phyloP scores from a whole-genome alignment of 2,329 filamentous ascomycete genomes.

The Elsinoe necatrix region DNA sequence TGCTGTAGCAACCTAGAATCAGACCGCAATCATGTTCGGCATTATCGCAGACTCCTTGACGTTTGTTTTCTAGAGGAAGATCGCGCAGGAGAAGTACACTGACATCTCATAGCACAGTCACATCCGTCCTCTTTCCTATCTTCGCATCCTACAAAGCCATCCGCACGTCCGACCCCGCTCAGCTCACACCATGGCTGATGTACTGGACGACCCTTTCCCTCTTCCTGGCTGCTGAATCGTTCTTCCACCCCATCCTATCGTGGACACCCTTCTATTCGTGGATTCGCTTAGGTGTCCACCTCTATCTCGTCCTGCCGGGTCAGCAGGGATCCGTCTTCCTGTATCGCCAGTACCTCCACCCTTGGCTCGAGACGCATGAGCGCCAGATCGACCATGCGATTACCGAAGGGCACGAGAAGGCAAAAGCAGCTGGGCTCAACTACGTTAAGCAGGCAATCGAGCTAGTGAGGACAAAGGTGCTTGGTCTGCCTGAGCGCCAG shows the following conservation, averaged over 20 bases:
- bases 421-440: slow-evolving; percentile 65
- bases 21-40: slow-evolving; percentile 55
- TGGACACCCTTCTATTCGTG: slow-evolving; percentile 95
- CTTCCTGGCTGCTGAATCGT: slow-evolving; percentile 73
- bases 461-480: slow-evolving; percentile 61
- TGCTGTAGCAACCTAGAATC: neutral
- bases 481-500: slow-evolving; percentile 63
- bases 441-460: slow-evolving; percentile 40
- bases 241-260: slow-evolving; percentile 74
- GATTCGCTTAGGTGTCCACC: slow-evolving; percentile 74
- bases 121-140: slow-evolving; percentile 86
- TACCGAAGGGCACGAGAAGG: slow-evolving; percentile 66
- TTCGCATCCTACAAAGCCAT: slow-evolving; percentile 98
- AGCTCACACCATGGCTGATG: slow-evolving; percentile 96
- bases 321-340: slow-evolving; percentile 85
- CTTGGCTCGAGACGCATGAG: slow-evolving; percentile 82
- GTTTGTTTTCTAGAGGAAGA: slow-evolving; percentile 44
- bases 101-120: slow-evolving; percentile 56
- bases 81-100: slow-evolving; percentile 20
- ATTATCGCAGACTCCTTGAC: slow-evolving; percentile 69
- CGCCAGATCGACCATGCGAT: slow-evolving; percentile 84
- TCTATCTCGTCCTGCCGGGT: slow-evolving; percentile 94
- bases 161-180: slow-evolving; percentile 78
- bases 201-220: slow-evolving; percentile 94
- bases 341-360: slow-evolving; percentile 78